A percentile compares a stretch with the other conserved stretches of the same genome.
These are phyloP conservation scores for Ustilago xerochloae DNA, from an alignment of 1,284 basidiomycete genomes.

Conservation along the genomic window DNA sequence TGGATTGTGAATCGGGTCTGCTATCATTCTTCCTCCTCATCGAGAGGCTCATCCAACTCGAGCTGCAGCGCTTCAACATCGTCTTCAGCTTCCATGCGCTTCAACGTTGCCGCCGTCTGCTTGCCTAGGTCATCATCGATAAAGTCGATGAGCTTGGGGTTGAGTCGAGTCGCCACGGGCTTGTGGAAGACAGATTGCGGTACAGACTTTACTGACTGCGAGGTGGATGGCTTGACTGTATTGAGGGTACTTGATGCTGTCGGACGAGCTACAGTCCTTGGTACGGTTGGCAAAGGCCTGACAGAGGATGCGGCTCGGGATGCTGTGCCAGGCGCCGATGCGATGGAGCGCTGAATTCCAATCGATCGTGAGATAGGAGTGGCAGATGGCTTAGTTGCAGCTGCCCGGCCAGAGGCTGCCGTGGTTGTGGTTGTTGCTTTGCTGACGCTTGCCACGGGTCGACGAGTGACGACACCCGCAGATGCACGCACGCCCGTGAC, in stretches of 20 bases:
- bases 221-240: not conserved
- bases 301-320: not conserved
- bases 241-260: not conserved
- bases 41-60: slow-evolving; percentile 14
- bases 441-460: not conserved
- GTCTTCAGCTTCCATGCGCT: slow-evolving; percentile 20
- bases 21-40: no score
- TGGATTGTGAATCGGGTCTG: no score
- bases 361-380: slow-evolving; percentile 6
- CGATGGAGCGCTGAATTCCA: slow-evolving; percentile 36
- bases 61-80: slow-evolving; percentile 27
- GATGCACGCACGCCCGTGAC: slow-evolving; percentile 1
- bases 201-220: not conserved
- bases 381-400: not conserved
- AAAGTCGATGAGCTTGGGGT: slow-evolving; percentile 41
- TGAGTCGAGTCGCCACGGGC: slow-evolving; percentile 15
- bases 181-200: not conserved
- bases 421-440: not conserved
- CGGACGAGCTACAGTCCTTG: not conserved
- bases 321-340: slow-evolving; percentile 13
- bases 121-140: slow-evolving; percentile 42
- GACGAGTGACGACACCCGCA: not conserved
- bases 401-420: not conserved
- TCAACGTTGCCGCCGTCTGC: slow-evolving; percentile 24
- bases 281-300: not conserved